phyloP scores from a whole-genome alignment of 1,284 basidiomycete species.

The Mycena sp. region DNA sequence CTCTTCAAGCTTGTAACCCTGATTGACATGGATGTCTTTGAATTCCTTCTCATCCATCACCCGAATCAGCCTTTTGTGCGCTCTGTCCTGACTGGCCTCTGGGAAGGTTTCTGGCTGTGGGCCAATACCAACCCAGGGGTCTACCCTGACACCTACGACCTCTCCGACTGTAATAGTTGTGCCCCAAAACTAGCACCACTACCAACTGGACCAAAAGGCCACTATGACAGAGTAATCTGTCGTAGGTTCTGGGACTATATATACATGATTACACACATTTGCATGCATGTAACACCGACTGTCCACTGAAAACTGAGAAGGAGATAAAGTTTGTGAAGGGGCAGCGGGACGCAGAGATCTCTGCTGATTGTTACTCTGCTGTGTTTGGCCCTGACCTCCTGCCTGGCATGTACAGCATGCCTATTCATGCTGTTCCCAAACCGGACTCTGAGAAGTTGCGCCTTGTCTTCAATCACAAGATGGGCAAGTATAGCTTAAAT shows the following conservation, averaged over 20 bases:
- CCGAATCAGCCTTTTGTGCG: too few species aligned
- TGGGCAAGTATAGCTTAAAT: slow-evolving; percentile 38
- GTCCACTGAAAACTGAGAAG: slow-evolving; percentile 5
- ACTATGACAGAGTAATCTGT: too few species aligned
- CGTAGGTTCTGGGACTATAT: too few species aligned
- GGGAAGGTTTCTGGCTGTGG: slow-evolving; percentile 53
- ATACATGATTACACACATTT: too few species aligned
- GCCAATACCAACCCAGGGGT: slow-evolving; percentile 36
- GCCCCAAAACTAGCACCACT: too few species aligned
- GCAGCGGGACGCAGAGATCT: slow-evolving; percentile 46
- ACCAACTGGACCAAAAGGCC: too few species aligned
- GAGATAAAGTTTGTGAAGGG: slow-evolving; percentile 39
- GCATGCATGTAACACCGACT: too few species aligned
- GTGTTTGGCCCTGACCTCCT: slow-evolving; percentile 48
- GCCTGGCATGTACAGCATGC: slow-evolving; percentile 57
- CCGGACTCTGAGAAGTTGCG: slow-evolving; percentile 44
- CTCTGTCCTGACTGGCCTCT: slow-evolving; percentile 39
- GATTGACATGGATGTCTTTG: too few species aligned
- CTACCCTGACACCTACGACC: slow-evolving; percentile 37
- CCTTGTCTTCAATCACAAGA: slow-evolving; percentile 50
- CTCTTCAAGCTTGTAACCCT: too few species aligned
- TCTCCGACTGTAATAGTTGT: too few species aligned
- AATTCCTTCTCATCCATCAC: too few species aligned
- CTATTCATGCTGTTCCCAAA: slow-evolving; percentile 52
- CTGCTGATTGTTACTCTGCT: slow-evolving; percentile 44